Conservation (phyloP, 441 rosid species). For the Syzygium malaccense region DNA sequence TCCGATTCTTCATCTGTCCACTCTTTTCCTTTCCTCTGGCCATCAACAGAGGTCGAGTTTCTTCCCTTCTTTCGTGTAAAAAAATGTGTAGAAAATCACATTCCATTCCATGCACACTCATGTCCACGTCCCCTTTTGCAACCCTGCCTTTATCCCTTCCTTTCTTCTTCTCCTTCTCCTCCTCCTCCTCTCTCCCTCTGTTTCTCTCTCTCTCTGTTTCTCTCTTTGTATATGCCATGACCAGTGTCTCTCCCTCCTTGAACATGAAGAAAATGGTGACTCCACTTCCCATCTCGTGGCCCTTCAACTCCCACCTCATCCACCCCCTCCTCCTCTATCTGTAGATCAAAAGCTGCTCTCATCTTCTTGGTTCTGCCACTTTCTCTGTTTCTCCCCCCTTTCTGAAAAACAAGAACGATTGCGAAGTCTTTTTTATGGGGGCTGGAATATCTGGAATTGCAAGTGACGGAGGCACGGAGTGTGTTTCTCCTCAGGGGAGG, state of each 20-base stretch:
- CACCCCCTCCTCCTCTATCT: conserved; percentile 7
- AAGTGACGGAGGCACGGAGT: background rate
- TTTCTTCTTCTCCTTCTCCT: background rate
- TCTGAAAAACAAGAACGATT: background rate
- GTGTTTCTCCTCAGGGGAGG: background rate
- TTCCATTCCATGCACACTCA: background rate
- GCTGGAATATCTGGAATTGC: background rate
- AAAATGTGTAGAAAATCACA: background rate
- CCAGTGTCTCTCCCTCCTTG: background rate
- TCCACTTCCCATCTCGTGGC: background rate
- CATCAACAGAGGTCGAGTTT: background rate
- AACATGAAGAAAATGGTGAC: background rate
- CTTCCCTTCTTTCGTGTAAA: background rate
- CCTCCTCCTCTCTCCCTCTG: background rate
- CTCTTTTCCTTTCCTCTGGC: background rate
- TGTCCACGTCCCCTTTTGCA: background rate
- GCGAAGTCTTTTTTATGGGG: background rate
- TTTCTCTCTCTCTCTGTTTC: too few relatives aligned
- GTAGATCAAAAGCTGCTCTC: background rate
- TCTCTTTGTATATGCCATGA: background rate
- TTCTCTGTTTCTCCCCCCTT: background rate
- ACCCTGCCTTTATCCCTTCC: background rate
- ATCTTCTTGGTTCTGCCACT: background rate
- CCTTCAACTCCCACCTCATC: background rate
- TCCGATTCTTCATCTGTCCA: background rate